A percentile compares a stretch with the other conserved stretches of the same genome.
Evolutionary conservation across 2,329 filamentous ascomycete species (phyloP).

Genomic region (Bipolaris victoriae): DNA sequence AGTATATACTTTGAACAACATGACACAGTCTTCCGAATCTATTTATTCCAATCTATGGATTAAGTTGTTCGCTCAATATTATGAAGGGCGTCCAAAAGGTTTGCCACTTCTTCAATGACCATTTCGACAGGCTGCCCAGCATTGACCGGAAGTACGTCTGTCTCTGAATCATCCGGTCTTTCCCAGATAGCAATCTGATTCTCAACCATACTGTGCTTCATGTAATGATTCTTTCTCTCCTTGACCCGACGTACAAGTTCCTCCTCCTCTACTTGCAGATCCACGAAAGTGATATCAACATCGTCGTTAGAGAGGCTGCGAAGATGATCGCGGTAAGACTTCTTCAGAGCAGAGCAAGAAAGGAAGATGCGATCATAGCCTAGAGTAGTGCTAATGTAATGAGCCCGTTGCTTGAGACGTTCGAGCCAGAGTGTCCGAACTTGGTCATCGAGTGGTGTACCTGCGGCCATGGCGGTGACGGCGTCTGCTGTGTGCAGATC

Average conservation of each 20-base stretch:
- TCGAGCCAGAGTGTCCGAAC: background rate
- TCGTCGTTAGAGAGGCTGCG: conserved; percentile 24
- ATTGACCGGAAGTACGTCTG: conserved; percentile 46
- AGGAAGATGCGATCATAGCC: conserved; percentile 20
- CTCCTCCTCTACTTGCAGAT: conserved; percentile 45
- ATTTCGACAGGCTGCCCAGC: conserved; percentile 14
- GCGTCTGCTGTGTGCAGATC: conserved; percentile 45
- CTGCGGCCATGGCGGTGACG: conserved; percentile 42
- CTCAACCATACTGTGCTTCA: conserved; percentile 47
- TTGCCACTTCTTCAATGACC: background rate
- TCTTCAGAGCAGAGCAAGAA: conserved; percentile 51
- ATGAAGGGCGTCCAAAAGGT: background rate
- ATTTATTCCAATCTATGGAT: background rate
- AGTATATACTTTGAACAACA: too few relatives aligned
- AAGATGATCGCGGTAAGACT: conserved; percentile 44
- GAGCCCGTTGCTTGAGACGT: conserved; percentile 3
- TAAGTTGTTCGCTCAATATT: background rate
- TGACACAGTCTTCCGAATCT: too few relatives aligned
- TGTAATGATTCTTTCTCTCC: conserved; percentile 45
- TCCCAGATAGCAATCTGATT: conserved; percentile 46
- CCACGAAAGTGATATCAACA: conserved; percentile 42
- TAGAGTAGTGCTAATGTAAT: background rate
- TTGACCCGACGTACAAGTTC: conserved; percentile 37
- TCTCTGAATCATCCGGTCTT: conserved; percentile 34
- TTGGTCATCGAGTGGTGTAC: conserved; percentile 31